phyloP scores from a whole-genome alignment of 208 protist genomes.

The Wallacemonas rigidus region DNA sequence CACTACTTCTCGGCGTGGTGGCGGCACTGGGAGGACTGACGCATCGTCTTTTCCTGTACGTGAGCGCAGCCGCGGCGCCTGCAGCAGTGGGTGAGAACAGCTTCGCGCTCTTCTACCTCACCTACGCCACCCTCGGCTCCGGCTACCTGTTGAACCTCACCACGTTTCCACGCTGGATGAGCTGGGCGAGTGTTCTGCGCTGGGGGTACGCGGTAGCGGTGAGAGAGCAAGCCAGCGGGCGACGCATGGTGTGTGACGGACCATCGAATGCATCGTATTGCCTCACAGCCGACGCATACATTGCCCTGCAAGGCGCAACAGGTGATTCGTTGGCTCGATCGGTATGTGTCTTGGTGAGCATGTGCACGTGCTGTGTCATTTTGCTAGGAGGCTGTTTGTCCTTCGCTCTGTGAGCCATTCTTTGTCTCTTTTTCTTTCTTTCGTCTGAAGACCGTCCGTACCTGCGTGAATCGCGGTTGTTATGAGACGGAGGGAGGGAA shows the following conservation, averaged over 20 bases:
- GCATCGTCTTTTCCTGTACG: slow-evolving; percentile 48
- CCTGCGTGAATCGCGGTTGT: no score
- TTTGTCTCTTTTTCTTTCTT: neutral
- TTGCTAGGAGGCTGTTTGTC: slow-evolving; percentile 2
- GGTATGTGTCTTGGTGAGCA: neutral
- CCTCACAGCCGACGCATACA: slow-evolving; percentile 57
- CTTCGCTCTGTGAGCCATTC: slow-evolving; percentile 5
- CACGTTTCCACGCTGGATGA: slow-evolving; percentile 35
- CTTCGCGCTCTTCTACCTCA: slow-evolving; percentile 35
- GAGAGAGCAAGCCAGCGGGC: slow-evolving; percentile 41
- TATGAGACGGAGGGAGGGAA: no score
- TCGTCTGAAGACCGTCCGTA: neutral
- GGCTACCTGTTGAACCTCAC: slow-evolving; percentile 70
- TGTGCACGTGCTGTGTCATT: slow-evolving; percentile 3
- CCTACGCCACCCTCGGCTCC: slow-evolving; percentile 55
- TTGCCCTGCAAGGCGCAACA: slow-evolving; percentile 43
- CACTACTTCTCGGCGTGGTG: slow-evolving; percentile 33
- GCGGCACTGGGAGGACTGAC: slow-evolving; percentile 46
- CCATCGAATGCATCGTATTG: slow-evolving; percentile 66
- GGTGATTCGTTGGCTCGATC: slow-evolving; percentile 41
- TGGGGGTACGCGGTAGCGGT: slow-evolving; percentile 67
- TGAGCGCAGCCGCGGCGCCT: slow-evolving; percentile 33
- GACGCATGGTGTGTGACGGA: slow-evolving; percentile 56
- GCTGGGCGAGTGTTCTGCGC: slow-evolving; percentile 46
- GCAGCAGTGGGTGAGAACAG: slow-evolving; percentile 25